Conservation (phyloP, 768 basidiomycete genomes). For the Amanita exitialis region DNA sequence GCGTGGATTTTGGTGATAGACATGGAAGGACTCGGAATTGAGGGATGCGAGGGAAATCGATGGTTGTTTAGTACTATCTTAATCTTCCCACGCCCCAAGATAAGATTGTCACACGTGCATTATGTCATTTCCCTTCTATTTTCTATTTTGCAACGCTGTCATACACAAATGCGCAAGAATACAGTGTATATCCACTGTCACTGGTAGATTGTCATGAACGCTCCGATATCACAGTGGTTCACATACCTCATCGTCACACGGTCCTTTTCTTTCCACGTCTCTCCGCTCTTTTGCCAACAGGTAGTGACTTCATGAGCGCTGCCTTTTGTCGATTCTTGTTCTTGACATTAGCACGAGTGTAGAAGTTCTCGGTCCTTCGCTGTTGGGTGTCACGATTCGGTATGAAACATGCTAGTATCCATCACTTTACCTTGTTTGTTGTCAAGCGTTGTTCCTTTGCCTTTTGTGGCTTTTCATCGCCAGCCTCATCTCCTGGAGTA, state of each 20-base stretch:
- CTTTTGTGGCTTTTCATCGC: constrained; percentile 22
- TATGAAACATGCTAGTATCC: constrained; percentile 1
- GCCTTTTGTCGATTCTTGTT: constrained; percentile 71
- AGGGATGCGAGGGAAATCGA: constrained; percentile 23
- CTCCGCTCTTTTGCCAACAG: constrained; percentile 37
- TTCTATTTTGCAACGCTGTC: not conserved
- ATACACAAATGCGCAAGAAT: not conserved
- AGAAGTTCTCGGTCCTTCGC: constrained; percentile 89
- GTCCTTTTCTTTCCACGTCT: constrained; percentile 26
- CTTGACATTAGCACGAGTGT: constrained; percentile 76
- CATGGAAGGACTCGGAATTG: constrained; percentile 48
- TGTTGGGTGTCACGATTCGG: constrained; percentile 17
- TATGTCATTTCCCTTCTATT: not conserved
- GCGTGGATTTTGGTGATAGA: constrained; percentile 88
- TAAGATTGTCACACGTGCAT: constrained; percentile 1
- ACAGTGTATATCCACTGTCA: not conserved
- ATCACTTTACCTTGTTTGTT: constrained; percentile 69
- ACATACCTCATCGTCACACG: constrained; percentile 6
- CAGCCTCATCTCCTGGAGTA: constrained; percentile 19
- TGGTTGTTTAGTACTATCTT: constrained; percentile 25
- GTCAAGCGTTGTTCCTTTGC: constrained; percentile 77
- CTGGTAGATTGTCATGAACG: not conserved
- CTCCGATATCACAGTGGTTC: not conserved
- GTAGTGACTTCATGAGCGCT: constrained; percentile 45
- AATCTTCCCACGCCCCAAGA: constrained; percentile 26